Percentiles rank a stretch among this genome's conserved stretches.
Conservation (phyloP, 2,329 filamentous ascomycete species). For the Apiospora hydei region DNA sequence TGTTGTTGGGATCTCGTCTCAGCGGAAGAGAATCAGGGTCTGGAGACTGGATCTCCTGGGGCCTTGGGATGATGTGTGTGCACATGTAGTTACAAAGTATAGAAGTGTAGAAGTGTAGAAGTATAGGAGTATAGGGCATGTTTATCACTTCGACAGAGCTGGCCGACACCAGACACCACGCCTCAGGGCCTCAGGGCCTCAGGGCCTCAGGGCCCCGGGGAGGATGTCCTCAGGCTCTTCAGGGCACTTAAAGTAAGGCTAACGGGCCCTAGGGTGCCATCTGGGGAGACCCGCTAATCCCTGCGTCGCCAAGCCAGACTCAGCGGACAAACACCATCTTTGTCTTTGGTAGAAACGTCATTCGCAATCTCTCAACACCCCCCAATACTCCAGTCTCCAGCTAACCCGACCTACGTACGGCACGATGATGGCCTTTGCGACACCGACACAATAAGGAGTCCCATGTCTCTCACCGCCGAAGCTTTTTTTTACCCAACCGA, state of each 20-base stretch:
- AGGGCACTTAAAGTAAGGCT: slow-evolving; percentile 3
- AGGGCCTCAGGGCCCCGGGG: background rate
- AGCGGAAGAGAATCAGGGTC: background rate
- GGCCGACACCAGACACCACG: background rate
- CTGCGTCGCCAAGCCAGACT: slow-evolving; percentile 10
- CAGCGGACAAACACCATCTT: slow-evolving; percentile 9
- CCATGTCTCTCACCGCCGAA: background rate
- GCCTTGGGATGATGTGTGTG: too few relatives aligned
- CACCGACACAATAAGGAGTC: slow-evolving; percentile 1
- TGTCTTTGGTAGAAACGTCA: slow-evolving; percentile 16
- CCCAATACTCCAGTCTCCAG: slow-evolving; percentile 3
- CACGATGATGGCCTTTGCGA: slow-evolving; percentile 15
- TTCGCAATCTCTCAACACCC: slow-evolving; percentile 20
- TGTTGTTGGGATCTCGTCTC: background rate
- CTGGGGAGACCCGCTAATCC: slow-evolving; percentile 16
- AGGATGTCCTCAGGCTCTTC: background rate
- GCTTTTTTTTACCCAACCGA: background rate
- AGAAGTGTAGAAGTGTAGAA: background rate
- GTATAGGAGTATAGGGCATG: background rate
- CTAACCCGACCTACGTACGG: slow-evolving; percentile 12
- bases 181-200: background rate
- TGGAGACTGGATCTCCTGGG: background rate
- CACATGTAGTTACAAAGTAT: too few relatives aligned
- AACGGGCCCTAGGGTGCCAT: slow-evolving; percentile 4
- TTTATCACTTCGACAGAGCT: background rate